phyloP scores from a whole-genome alignment of 768 basidiomycete genomes.

The Cystofilobasidium ferigula region DNA sequence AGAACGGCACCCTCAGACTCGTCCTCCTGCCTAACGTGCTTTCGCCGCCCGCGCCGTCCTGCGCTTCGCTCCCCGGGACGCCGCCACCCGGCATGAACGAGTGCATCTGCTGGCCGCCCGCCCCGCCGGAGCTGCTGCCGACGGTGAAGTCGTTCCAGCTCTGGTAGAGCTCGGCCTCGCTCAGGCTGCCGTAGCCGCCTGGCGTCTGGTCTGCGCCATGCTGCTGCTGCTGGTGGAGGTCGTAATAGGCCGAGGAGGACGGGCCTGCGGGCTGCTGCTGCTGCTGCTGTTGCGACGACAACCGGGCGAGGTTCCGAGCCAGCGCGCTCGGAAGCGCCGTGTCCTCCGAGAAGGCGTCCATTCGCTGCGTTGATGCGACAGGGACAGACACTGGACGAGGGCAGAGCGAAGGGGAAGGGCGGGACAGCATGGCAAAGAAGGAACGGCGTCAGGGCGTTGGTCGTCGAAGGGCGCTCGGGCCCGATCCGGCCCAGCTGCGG shows the following conservation, averaged over 20 bases:
- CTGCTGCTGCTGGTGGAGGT: background rate
- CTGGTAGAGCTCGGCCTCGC: background rate
- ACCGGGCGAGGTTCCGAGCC: background rate
- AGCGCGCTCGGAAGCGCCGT: background rate
- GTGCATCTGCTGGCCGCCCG: background rate
- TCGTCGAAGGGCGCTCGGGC: too few species aligned
- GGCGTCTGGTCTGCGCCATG: background rate
- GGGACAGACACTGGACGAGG: too few species aligned
- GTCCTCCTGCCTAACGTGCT: background rate
- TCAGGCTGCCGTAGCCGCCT: background rate
- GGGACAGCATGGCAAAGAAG: too few species aligned
- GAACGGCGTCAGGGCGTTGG: too few species aligned
- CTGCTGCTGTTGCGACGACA: background rate
- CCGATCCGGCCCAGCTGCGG: too few species aligned
- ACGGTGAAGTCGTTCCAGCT: background rate
- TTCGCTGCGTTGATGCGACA: too few species aligned
- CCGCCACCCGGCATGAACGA: background rate
- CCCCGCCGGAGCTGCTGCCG: background rate
- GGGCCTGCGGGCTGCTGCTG: background rate
- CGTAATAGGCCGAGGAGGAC: background rate
- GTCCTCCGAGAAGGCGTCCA: background rate
- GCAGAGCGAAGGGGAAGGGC: too few species aligned
- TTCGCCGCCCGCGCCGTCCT: background rate
- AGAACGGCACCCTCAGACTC: constrained; percentile 23
- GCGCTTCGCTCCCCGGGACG: background rate